Evolutionary conservation across 495 filamentous ascomycete species (phyloP), one percentile per base, ranked within the genome.

Genomic region (Friedmanniomyces simplex): DNA sequence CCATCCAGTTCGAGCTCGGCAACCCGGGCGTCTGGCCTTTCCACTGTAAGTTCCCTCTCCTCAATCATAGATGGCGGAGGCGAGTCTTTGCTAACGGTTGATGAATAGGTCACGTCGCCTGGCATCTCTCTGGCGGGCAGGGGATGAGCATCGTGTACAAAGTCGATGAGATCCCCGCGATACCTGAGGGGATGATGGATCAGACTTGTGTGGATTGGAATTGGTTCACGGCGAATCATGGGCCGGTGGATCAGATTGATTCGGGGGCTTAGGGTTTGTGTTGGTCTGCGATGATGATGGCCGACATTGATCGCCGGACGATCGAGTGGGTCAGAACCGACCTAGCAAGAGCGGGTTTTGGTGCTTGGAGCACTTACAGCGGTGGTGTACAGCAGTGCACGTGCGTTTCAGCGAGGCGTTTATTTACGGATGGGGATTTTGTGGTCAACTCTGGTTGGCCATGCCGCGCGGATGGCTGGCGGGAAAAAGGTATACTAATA

Each of bases 11-110:
- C 39, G 63, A 66, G 22, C 53, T 54, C 10, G 47, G 61, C 51
- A 64, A 64, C 42, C 61, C 64, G 14, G 64, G 64, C 18, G 55
- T 62, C 18, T 66, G 64, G 64, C 57, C 61, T 10, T 64, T 66
- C 50, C 63, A 66, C 26, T 66, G 49, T 32, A 32, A 32, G 28
- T 10, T 32, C 10, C 21, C 41, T 16, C 16, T 45, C 21, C 41
- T n/a, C 16, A 18, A 45, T 16, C 14, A 45, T 45, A 6, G 41
- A 18, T 22, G 3, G 3, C 41, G 21, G 14, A 6, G 41, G n/a
- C n/a, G n/a, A n/a, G n/a, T n/a, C n/a, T n/a, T n/a, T 45, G 41
- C 41, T 3, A 45, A 6, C 14, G 2, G 41, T 13, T 45, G 41
- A 45, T 22, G 3, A 18, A 60, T 10, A 32, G 28, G 28, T 50